These are phyloP conservation scores for Xylaria sp. DNA, from an alignment of 2,329 filamentous ascomycete genomes.

Conservation along the genomic window DNA sequence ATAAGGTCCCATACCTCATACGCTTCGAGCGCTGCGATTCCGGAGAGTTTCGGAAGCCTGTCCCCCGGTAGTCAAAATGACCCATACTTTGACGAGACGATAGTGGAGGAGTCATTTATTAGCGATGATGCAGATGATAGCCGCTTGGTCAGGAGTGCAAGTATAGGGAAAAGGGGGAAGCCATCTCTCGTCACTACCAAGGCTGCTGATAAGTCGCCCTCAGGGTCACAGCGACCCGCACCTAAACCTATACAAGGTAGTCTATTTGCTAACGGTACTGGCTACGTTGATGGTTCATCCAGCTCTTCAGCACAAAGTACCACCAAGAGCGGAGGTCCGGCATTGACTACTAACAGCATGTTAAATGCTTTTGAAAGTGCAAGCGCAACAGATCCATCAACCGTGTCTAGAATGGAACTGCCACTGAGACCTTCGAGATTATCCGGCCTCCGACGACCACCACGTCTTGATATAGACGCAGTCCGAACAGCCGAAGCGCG, in stretches of 20 bases:
- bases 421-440: constrained; percentile 55
- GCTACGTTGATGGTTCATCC: constrained; percentile 58
- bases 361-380: constrained; percentile 62
- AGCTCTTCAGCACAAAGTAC: constrained; percentile 57
- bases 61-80: constrained; percentile 61
- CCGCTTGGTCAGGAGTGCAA: constrained; percentile 68
- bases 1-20: constrained; percentile 70
- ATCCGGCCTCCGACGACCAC: constrained; percentile 71
- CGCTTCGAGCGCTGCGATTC: constrained; percentile 78
- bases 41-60: constrained; percentile 70
- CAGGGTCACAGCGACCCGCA: constrained; percentile 48
- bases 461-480: constrained; percentile 82
- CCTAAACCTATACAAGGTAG: constrained; percentile 52
- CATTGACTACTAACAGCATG: constrained; percentile 58
- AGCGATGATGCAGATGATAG: constrained; percentile 65
- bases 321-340: constrained; percentile 42
- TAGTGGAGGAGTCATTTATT: constrained; percentile 58
- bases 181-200: constrained; percentile 64
- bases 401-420: constrained; percentile 43
- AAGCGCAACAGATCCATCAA: constrained; percentile 56
- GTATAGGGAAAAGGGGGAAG: constrained; percentile 69
- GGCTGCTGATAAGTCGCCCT: constrained; percentile 44
- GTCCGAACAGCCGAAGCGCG: constrained; percentile 83
- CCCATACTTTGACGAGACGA: constrained; percentile 61
- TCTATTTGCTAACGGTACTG: constrained; percentile 57